Percentiles rank a stretch among this genome's conserved stretches.
phyloP scores from a whole-genome alignment of 2,329 filamentous ascomycete genomes.

The Xylariaceae sp. region DNA sequence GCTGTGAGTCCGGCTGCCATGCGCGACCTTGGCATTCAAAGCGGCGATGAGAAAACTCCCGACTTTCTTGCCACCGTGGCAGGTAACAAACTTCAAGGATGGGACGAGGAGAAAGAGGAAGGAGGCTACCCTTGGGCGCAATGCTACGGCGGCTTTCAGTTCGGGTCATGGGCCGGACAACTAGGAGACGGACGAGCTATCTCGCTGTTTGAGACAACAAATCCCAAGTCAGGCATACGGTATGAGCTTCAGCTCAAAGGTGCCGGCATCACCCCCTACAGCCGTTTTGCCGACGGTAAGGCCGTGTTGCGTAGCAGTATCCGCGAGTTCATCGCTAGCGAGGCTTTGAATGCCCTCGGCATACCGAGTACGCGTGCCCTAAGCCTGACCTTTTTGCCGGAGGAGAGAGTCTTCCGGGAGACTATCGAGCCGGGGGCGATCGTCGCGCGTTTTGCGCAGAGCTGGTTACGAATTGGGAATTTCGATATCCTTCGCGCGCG shows the following conservation, averaged over 20 bases:
- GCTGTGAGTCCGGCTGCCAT: slow-evolving; percentile 76
- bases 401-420: slow-evolving; percentile 72
- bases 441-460: slow-evolving; percentile 84
- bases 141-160: slow-evolving; percentile 83
- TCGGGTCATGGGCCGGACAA: slow-evolving; percentile 91
- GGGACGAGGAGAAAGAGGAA: slow-evolving; percentile 60
- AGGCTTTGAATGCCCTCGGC: slow-evolving; percentile 77
- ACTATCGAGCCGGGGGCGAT: slow-evolving; percentile 85
- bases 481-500: slow-evolving; percentile 88
- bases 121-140: slow-evolving; percentile 96
- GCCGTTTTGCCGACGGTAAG: slow-evolving; percentile 91
- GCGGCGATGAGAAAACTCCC: slow-evolving; percentile 63
- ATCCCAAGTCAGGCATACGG: slow-evolving; percentile 63
- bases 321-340: slow-evolving; percentile 88
- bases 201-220: slow-evolving; percentile 85
- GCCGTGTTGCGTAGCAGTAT: slow-evolving; percentile 91
- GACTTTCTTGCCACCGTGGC: slow-evolving; percentile 75
- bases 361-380: slow-evolving; percentile 87
- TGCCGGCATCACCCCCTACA: slow-evolving; percentile 89
- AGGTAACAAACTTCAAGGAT: slow-evolving; percentile 79
- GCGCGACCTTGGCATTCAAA: slow-evolving; percentile 71
- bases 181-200: slow-evolving; percentile 93
- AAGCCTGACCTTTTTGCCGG: slow-evolving; percentile 71
- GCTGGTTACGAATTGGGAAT: slow-evolving; percentile 89
- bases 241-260: slow-evolving; percentile 96